Conservation (phyloP, 495 filamentous ascomycete species). For the Pyrenula aspistea region DNA sequence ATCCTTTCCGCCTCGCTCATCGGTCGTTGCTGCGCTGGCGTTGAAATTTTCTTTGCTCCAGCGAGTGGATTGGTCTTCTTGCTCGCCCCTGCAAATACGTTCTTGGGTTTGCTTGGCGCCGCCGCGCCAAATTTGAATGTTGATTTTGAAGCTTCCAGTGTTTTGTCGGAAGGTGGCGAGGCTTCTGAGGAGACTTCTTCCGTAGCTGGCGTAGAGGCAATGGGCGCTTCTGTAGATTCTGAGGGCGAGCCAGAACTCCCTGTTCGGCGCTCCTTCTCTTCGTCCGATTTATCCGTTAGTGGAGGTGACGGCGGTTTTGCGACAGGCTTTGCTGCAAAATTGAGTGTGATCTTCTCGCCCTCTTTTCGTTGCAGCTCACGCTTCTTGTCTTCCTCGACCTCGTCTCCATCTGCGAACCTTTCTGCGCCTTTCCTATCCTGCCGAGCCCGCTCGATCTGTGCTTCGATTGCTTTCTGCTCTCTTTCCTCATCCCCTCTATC, state of each 20-base stretch:
- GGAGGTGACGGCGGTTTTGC: slow-evolving; percentile 19
- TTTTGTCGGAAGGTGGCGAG: slow-evolving; percentile 11
- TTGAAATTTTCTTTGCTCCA: slow-evolving; percentile 43
- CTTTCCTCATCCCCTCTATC: slow-evolving; percentile 84
- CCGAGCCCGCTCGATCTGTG: slow-evolving; percentile 68
- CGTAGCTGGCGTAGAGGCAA: slow-evolving; percentile 12
- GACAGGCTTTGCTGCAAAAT: slow-evolving; percentile 43
- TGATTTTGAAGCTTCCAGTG: slow-evolving; percentile 25
- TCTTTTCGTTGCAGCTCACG: slow-evolving; percentile 53
- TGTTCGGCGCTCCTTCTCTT: slow-evolving; percentile 1
- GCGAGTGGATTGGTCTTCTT: slow-evolving; percentile 50
- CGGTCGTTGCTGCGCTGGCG: slow-evolving; percentile 53
- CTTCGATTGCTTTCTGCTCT: slow-evolving; percentile 65
- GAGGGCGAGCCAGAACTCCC: slow-evolving; percentile 7
- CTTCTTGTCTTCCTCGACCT: slow-evolving; percentile 32
- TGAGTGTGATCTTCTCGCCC: slow-evolving; percentile 74
- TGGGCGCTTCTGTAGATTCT: slow-evolving; percentile 8
- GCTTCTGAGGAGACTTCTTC: slow-evolving; percentile 10
- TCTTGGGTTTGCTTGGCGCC: slow-evolving; percentile 53
- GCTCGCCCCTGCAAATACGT: slow-evolving; percentile 58
- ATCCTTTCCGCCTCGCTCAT: slow-evolving; percentile 85
- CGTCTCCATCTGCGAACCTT: slow-evolving; percentile 21
- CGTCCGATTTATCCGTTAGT: slow-evolving; percentile 2
- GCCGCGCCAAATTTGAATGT: slow-evolving; percentile 44
- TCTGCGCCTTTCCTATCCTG: slow-evolving; percentile 20